phyloP scores from a whole-genome alignment of 1,284 basidiomycete species.

The Moesziomyces parantarcticus region DNA sequence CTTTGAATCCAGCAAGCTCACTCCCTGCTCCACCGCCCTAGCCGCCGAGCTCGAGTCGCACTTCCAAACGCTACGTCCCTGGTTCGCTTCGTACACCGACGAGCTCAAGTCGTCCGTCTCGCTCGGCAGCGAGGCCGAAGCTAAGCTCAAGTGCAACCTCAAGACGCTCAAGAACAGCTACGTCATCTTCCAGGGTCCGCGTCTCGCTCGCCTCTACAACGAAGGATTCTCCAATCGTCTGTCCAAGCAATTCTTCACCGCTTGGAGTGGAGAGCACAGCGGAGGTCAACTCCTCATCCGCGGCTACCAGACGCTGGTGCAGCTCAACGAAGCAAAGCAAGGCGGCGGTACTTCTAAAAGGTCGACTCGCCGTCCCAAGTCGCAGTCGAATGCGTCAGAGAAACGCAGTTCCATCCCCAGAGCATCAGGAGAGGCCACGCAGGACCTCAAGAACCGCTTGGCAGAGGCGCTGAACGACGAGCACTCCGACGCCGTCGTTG shows the following conservation, averaged over 20 bases:
- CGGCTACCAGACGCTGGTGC: conserved; percentile 38
- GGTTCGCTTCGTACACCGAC: conserved; percentile 70
- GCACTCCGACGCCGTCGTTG: conserved; percentile 18
- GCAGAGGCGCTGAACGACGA: conserved; percentile 28
- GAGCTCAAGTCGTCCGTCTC: conserved; percentile 71
- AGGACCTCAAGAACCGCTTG: conserved; percentile 21
- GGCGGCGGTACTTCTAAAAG: conserved; percentile 9
- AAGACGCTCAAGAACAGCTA: conserved; percentile 64
- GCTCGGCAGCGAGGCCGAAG: conserved; percentile 71
- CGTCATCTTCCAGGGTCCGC: conserved; percentile 71
- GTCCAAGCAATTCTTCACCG: conserved; percentile 56
- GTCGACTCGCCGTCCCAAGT: conserved; percentile 1
- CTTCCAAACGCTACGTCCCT: conserved; percentile 58
- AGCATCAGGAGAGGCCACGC: conserved; percentile 18
- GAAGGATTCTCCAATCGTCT: conserved; percentile 51
- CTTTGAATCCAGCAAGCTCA: conserved; percentile 69
- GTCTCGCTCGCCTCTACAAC: conserved; percentile 69
- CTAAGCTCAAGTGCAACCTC: conserved; percentile 71
- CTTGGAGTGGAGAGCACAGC: conserved; percentile 56
- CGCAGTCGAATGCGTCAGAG: conserved; percentile 21
- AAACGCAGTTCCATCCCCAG: conserved; percentile 9
- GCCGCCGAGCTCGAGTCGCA: conserved; percentile 70
- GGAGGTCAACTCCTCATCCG: conserved; percentile 51
- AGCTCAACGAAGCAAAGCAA: conserved; percentile 32
- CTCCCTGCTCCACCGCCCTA: conserved; percentile 70